A percentile compares a stretch with the other conserved stretches of the same genome.
Conservation (phyloP, 805 yeast species). For the Brettanomyces custersianus region DNA sequence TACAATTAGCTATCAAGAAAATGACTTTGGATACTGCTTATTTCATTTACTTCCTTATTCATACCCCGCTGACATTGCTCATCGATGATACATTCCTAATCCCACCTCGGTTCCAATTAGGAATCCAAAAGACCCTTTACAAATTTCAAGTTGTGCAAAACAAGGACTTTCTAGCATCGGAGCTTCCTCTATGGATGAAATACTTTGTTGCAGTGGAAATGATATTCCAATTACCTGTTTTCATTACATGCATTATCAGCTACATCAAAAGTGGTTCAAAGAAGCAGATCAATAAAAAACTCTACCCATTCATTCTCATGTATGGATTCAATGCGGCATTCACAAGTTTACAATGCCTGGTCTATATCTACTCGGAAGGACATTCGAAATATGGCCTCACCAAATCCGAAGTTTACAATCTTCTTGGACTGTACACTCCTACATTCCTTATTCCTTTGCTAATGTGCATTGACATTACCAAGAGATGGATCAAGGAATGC, state of each 20-base stretch:
- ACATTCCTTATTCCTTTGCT: slow-evolving; percentile 56
- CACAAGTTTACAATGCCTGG: slow-evolving; percentile 68
- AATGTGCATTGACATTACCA: slow-evolving; percentile 41
- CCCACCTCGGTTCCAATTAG: slow-evolving; percentile 39
- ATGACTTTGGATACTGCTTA: slow-evolving; percentile 17
- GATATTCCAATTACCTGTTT: slow-evolving; percentile 71
- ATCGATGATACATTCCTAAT: slow-evolving; percentile 69
- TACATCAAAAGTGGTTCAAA: slow-evolving; percentile 10
- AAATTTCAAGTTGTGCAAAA: slow-evolving; percentile 54
- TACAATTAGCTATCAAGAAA: too few species aligned
- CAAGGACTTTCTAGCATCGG: slow-evolving; percentile 58
- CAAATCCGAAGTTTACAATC: slow-evolving; percentile 28
- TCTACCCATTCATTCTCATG: slow-evolving; percentile 30
- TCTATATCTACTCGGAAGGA: slow-evolving; percentile 31
- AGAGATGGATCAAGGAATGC: slow-evolving; percentile 2
- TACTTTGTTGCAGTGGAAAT: slow-evolving; percentile 67
- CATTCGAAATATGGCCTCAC: slow-evolving; percentile 31
- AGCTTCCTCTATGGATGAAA: slow-evolving; percentile 55
- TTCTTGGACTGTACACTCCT: slow-evolving; percentile 56
- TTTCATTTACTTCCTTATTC: slow-evolving; percentile 36
- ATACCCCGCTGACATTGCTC: slow-evolving; percentile 65
- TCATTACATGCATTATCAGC: slow-evolving; percentile 36
- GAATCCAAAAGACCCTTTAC: slow-evolving; percentile 40
- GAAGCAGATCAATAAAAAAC: slow-evolving; percentile 11
- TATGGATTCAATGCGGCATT: slow-evolving; percentile 81